Evolutionary conservation across 2,329 filamentous ascomycete species (phyloP), one percentile per base, ranked within the genome.

Genomic region (Metarhizium album): DNA sequence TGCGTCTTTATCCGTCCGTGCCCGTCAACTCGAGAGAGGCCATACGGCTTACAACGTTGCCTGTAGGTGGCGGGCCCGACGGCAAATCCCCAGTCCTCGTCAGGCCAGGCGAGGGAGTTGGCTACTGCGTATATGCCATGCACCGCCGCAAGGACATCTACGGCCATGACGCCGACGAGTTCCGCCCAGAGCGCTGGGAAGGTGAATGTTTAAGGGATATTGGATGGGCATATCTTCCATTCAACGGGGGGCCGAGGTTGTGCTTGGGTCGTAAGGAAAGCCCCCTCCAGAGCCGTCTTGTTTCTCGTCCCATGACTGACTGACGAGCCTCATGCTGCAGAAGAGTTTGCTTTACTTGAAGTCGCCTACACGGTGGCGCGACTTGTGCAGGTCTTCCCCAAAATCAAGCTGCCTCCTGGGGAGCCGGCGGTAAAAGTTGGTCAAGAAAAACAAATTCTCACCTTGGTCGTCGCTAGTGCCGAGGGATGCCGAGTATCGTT

Each of bases 141-240:
- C 64, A 68, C 37, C 57, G 67, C 1, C 56, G 61, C 7, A 63
- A 60, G 18, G 63, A 67, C 29, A 57, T 70, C 13, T 71, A 62
- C 49, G 69, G 69, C 0, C 37, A 55, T 0, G 67, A 69, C 46
- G 64, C 66, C 1, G 57, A 60, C 2, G 59, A 62, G n/a, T 70
- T 70, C 43, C 55, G 59, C 1, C 69, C 67, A 0, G 67, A 68
- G 48, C 55, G 69, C 13, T 71, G 68, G 68, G 65, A 66, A 38
- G 55, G 52, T 46, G 61, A 58, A 2, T 54, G 59, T 24, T 45
- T 61, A 3, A 50, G 53, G 0, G 56, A 61, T 13, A 47, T 57
- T 27, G 60, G 60, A 8, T 68, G 63, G 64, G 65, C 60, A 16
- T 69, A 63, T 42, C 55, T 65, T 6, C 64, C 64, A 2, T 70